A percentile compares a stretch with the other conserved stretches of the same genome.
phyloP scores from a whole-genome alignment of 2,329 filamentous ascomycete species.

The Pezicula radicicola region DNA sequence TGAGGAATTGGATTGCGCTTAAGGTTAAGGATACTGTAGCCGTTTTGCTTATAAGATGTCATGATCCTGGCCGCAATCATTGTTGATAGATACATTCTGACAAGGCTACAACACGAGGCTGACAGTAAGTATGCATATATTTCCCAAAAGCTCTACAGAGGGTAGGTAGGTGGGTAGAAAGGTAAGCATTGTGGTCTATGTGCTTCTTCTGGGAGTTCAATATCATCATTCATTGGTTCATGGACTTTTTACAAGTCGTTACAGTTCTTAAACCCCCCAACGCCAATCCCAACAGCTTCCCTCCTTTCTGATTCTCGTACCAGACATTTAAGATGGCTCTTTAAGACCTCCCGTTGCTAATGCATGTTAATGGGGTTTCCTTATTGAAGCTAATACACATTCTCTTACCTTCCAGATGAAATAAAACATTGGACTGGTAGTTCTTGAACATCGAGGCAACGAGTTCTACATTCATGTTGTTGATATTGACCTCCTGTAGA shows the following conservation, averaged over 20 bases:
- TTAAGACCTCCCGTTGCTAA: conserved; percentile 80
- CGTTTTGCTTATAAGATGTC: not conserved
- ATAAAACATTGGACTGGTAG: conserved; percentile 96
- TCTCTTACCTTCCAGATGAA: conserved; percentile 86
- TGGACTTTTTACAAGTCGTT: not conserved
- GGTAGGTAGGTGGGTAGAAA: too few relatives aligned
- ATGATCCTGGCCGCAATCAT: conserved; percentile 3
- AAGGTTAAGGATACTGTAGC: not conserved
- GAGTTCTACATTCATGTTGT: conserved; percentile 98
- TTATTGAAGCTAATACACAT: not conserved
- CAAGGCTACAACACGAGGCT: conserved; percentile 20
- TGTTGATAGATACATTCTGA: not conserved
- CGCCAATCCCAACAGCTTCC: too few relatives aligned
- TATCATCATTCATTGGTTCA: conserved; percentile 8
- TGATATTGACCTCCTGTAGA: conserved; percentile 86
- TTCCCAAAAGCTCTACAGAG: too few relatives aligned
- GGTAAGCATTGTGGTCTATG: too few relatives aligned
- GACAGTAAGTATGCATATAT: not conserved
- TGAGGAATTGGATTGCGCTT: conserved; percentile 35
- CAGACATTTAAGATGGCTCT: conserved; percentile 57
- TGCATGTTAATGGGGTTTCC: not conserved
- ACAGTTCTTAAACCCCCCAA: not conserved
- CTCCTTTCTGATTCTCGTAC: not conserved
- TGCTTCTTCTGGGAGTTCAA: not conserved
- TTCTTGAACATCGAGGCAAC: conserved; percentile 99